These are phyloP conservation scores for Xylaria sp. DNA, from an alignment of 2,329 filamentous ascomycete species.

Conservation along the genomic window DNA sequence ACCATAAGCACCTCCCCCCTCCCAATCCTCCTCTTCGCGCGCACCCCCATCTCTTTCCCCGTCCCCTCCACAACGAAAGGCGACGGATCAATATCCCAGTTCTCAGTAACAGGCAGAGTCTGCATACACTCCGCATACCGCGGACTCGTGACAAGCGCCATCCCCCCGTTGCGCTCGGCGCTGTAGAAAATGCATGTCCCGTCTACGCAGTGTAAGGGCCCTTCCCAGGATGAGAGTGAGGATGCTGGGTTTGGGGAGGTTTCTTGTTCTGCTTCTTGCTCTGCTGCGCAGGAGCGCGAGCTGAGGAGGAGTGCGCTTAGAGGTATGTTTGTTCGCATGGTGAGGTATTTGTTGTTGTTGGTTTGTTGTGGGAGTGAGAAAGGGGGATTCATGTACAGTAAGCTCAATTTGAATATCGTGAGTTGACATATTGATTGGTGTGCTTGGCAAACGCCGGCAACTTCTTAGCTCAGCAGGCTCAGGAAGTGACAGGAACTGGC, in stretches of 20 bases:
- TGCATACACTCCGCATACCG: conserved; percentile 21
- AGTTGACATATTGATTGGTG: no score
- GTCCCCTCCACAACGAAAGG: conserved; percentile 31
- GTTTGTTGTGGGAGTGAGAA: no score
- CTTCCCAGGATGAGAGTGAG: conserved; percentile 18
- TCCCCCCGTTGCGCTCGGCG: conserved; percentile 20
- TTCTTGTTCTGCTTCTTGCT: background rate
- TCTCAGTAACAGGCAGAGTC: conserved; percentile 8
- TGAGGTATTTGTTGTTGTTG: background rate
- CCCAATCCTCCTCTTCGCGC: conserved; percentile 33
- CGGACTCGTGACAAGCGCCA: conserved; percentile 25
- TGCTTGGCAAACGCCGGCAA: no score
- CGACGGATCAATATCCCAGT: conserved; percentile 12
- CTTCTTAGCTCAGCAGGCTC: no score
- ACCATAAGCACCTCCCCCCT: conserved; percentile 35
- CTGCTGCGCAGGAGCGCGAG: conserved; percentile 2
- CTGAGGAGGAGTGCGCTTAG: background rate
- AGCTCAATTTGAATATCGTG: no score
- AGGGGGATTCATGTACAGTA: no score
- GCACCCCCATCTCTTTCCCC: conserved; percentile 35
- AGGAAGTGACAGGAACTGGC: no score
- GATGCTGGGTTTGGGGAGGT: conserved; percentile 2
- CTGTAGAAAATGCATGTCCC: conserved; percentile 27
- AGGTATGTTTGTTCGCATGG: background rate
- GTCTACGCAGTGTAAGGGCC: conserved; percentile 25